Conservation (phyloP, 768 basidiomycete species). For the Calvatia gigantea region DNA sequence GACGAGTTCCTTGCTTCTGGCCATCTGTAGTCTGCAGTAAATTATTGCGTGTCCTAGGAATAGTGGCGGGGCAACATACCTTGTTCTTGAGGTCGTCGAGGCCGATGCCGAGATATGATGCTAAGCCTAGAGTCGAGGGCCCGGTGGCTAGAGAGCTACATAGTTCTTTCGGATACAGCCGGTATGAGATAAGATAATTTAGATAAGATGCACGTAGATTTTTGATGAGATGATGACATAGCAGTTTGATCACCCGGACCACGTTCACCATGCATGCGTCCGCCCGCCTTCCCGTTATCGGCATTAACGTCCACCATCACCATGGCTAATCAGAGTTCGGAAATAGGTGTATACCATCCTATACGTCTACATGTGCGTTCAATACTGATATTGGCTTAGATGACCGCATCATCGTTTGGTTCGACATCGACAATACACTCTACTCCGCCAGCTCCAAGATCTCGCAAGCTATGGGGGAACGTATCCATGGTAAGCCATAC, state of each 20-base stretch:
- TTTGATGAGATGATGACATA: background rate
- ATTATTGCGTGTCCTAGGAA: conserved; percentile 12
- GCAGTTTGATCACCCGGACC: background rate
- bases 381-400: conserved; percentile 29
- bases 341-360: background rate
- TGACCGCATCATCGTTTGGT: conserved; percentile 64
- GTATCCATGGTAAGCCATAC: conserved; percentile 60
- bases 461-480: conserved; percentile 73
- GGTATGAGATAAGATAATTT: conserved; percentile 29
- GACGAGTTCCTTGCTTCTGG: conserved; percentile 82
- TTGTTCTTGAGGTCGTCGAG: conserved; percentile 51
- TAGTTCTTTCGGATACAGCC: conserved; percentile 38
- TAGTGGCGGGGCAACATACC: conserved; percentile 28
- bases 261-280: background rate
- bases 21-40: conserved; percentile 50
- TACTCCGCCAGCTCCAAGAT: conserved; percentile 77
- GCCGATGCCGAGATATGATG: conserved; percentile 43
- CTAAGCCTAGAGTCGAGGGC: conserved; percentile 25
- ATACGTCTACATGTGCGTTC: background rate
- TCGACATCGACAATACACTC: conserved; percentile 88
- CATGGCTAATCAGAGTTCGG: conserved; percentile 1
- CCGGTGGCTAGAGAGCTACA: conserved; percentile 44
- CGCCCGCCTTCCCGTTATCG: background rate
- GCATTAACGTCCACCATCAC: background rate
- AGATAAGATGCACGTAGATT: too few relatives aligned